Base-by-base conservation (phyloP, 345 rosid genomes). In the Bruguiera gymnorhiza region DNA sequence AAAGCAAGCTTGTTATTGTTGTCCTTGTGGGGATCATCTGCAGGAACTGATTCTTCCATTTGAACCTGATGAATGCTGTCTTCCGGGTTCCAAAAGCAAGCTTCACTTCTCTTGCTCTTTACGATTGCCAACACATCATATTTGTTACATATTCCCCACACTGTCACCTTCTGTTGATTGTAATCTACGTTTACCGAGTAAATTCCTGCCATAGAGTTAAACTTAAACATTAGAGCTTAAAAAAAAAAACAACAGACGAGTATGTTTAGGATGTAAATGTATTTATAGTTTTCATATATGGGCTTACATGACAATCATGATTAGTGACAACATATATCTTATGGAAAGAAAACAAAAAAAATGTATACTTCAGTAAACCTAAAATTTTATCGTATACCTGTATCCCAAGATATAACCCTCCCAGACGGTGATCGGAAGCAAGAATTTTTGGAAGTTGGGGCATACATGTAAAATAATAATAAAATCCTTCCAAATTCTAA, bases 91-190 rank as follows among this genome's bases (percentile, higher is more conserved):
- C 96, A 91, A 78, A 89, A 89, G 8, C 88, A 84, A 74, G 94
- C 82, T 58, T 82, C 92, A 82, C 84, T 93, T 66, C 97, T 83
- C 84, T 93, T 93, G 84, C 72, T 76, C 75, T 75, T 85, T 69
- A 87, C 78, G 43, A 82, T 89, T 19, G 71, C 73, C 59, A 93
- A 70, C 60, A 90, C 96, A 37, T 83, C 85, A 62, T 84, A 53
- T 57, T 90, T 93, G 84, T 93, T 88, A 83, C 97, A 93, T 31
- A 93, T 90, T 26, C 96, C 97, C 98, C 98, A 93, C 10, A 88
- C 96, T 1, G 86, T 87, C 77, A 86, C 97, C 79, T 90, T 93
- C 59, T 90, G 98, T 46, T 90, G 80, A 62, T 74, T 52, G 48
- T 80, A 83, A 54, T 93, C 91, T 51, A 90, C 88, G 55, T 81